Conservation (phyloP, 208 protist species). For the Leptomonas pyrrhocoris region DNA sequence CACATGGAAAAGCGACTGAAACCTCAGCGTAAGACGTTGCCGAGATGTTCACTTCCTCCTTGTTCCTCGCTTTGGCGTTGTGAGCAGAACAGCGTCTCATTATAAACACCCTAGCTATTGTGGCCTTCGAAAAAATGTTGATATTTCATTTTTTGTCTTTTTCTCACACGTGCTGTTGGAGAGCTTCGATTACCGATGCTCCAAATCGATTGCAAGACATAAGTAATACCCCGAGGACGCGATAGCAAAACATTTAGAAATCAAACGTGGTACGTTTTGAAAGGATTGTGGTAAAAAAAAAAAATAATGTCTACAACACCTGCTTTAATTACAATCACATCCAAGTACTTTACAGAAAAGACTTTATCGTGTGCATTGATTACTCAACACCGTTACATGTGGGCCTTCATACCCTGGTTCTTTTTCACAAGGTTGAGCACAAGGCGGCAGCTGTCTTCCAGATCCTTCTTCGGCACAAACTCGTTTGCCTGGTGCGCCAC, state of each 20-base stretch:
- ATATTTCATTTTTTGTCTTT: background rate
- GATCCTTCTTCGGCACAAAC: slow-evolving; percentile 52
- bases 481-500: slow-evolving; percentile 65
- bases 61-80: too few relatives aligned
- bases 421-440: slow-evolving; percentile 36
- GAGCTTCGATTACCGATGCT: slow-evolving; percentile 7
- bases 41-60: too few relatives aligned
- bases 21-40: too few relatives aligned
- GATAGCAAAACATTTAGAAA: background rate
- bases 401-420: slow-evolving; percentile 37
- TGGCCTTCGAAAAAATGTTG: too few relatives aligned
- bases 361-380: background rate
- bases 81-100: too few relatives aligned
- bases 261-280: too few relatives aligned
- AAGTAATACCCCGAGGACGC: background rate
- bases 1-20: too few relatives aligned
- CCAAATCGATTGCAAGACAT: background rate
- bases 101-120: background rate
- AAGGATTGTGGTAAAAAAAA: slow-evolving; percentile 14
- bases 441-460: slow-evolving; percentile 41
- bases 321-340: background rate
- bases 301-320: background rate
- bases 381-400: slow-evolving; percentile 24
- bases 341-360: background rate
- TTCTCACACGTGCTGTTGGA: background rate